phyloP scores from a whole-genome alignment of 306 rosid genomes.

The Begonia masoniana region DNA sequence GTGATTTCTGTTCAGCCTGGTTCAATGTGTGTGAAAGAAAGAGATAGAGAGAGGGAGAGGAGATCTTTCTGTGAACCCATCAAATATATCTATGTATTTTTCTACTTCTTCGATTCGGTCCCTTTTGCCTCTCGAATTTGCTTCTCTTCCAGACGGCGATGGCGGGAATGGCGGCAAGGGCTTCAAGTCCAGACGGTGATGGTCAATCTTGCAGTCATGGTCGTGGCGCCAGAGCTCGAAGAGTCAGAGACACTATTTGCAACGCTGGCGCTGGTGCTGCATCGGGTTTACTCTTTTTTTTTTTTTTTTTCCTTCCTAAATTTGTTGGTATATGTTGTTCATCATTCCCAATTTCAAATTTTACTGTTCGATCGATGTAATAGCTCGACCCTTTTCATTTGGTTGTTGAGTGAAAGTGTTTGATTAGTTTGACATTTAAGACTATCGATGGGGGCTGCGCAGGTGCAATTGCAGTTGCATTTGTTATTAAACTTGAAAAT shows the following conservation, averaged over 20 bases:
- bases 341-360: background rate
- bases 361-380: background rate
- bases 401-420: background rate
- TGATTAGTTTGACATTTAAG: background rate
- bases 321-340: conserved; percentile 20
- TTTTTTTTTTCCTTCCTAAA: conserved; percentile 2
- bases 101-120: background rate
- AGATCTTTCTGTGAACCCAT: too few relatives aligned
- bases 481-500: conserved; percentile 90
- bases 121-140: conserved; percentile 11
- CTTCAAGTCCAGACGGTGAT: conserved; percentile 37
- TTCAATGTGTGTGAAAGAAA: too few relatives aligned
- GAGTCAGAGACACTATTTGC: conserved; percentile 27
- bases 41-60: too few relatives aligned
- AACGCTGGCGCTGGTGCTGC: conserved; percentile 84
- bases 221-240: conserved; percentile 10
- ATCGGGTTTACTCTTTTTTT: conserved; percentile 41
- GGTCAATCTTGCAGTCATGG: conserved; percentile 17
- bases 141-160: background rate
- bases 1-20: too few relatives aligned
- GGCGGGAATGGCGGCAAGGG: background rate
- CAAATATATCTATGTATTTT: background rate
- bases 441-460: conserved; percentile 14
- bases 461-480: conserved; percentile 91
- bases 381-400: background rate